These are phyloP conservation scores for Symbiodinium natans DNA, from an alignment of 73 alveolate genomes.

Conservation along the genomic window DNA sequence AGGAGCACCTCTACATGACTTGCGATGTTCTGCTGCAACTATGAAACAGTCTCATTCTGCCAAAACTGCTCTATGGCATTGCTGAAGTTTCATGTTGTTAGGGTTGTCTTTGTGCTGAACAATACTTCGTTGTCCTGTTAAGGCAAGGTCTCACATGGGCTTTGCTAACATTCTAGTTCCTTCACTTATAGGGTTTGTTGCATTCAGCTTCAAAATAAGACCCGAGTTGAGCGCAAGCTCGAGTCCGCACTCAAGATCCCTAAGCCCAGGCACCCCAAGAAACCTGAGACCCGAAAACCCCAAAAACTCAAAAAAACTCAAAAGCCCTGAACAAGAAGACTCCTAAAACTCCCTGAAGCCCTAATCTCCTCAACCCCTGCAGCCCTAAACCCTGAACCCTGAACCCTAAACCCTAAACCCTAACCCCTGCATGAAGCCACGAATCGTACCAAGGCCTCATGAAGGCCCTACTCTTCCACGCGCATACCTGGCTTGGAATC, in stretches of 20 bases:
- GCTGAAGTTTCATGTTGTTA: too few species aligned
- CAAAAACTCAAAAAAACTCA: not conserved
- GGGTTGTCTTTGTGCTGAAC: too few species aligned
- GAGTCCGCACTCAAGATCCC: not conserved
- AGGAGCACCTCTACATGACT: too few species aligned
- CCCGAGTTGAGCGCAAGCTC: too few species aligned
- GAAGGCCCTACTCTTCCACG: constrained; percentile 66
- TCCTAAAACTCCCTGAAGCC: not conserved
- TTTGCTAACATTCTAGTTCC: too few species aligned
- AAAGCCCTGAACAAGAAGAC: not conserved
- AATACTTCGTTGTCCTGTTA: too few species aligned
- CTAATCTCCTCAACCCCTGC: not conserved
- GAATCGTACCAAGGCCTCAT: not conserved
- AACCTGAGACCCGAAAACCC: not conserved
- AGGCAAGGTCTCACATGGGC: too few species aligned
- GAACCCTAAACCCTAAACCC: not conserved
- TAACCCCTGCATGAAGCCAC: not conserved
- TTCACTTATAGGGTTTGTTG: too few species aligned
- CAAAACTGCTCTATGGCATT: too few species aligned
- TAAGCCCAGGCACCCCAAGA: not conserved
- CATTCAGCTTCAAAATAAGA: too few species aligned
- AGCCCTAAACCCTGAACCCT: not conserved
- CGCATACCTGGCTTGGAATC: constrained; percentile 68
- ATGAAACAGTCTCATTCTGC: too few species aligned
- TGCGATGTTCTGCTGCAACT: too few species aligned